Evolutionary conservation across 2,329 filamentous ascomycete genomes (phyloP).

Genomic region (Apiospora pterosperma): DNA sequence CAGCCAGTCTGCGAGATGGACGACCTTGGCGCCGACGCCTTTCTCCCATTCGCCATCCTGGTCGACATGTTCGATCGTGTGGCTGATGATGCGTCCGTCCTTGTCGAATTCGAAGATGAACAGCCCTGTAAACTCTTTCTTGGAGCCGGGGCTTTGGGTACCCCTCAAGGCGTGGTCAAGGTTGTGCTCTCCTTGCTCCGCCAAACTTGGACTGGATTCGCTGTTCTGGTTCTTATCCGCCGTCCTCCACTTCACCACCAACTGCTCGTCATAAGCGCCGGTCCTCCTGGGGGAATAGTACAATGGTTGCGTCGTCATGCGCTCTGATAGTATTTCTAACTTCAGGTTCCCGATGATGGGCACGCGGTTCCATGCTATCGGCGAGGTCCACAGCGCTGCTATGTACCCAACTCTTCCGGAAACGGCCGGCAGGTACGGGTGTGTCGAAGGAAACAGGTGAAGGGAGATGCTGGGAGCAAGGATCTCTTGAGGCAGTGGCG

Average conservation of each 20-base stretch:
- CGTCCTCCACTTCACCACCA: slow-evolving; percentile 89
- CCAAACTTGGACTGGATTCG: slow-evolving; percentile 20
- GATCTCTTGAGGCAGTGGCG: slow-evolving; percentile 69
- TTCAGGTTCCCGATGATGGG: slow-evolving; percentile 88
- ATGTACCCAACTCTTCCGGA: slow-evolving; percentile 87
- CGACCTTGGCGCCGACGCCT: slow-evolving; percentile 75
- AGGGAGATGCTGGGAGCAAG: slow-evolving; percentile 71
- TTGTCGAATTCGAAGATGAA: slow-evolving; percentile 96
- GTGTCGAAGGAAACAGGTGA: slow-evolving; percentile 70
- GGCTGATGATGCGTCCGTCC: slow-evolving; percentile 76
- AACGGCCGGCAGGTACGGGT: slow-evolving; percentile 88
- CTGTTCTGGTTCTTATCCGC: slow-evolving; percentile 43
- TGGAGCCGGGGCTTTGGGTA: slow-evolving; percentile 50
- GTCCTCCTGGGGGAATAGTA: slow-evolving; percentile 44
- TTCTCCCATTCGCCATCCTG: slow-evolving; percentile 80
- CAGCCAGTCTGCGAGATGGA: slow-evolving; percentile 92
- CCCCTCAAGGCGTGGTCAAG: slow-evolving; percentile 31
- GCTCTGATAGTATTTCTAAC: slow-evolving; percentile 83
- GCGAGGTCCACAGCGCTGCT: slow-evolving; percentile 92
- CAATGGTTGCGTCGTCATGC: slow-evolving; percentile 66
- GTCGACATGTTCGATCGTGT: slow-evolving; percentile 92
- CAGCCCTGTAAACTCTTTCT: slow-evolving; percentile 80
- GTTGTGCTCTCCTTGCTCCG: slow-evolving; percentile 29
- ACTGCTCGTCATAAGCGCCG: slow-evolving; percentile 68
- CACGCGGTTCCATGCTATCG: slow-evolving; percentile 90